Evolutionary conservation across 2,329 filamentous ascomycete species (phyloP).

Genomic region (Penicillium sp.): DNA sequence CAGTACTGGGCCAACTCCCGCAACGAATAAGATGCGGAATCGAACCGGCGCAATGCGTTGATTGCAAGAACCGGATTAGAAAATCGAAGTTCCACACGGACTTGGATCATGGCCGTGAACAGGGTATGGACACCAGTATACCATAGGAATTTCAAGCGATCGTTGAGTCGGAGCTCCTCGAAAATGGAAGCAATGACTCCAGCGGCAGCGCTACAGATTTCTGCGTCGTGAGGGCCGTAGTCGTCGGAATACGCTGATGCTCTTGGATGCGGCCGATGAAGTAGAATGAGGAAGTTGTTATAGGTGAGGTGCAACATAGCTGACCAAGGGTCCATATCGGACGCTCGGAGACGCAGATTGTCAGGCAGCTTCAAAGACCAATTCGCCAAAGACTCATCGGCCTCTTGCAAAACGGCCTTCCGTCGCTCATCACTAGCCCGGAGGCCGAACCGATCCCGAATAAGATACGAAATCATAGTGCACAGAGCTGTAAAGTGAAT

Average conservation of each 20-base stretch:
- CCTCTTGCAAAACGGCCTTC: slow-evolving; percentile 43
- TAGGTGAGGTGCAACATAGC: slow-evolving; percentile 47
- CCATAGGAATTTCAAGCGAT: slow-evolving; percentile 45
- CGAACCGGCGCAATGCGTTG: slow-evolving; percentile 46
- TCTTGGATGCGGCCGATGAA: slow-evolving; percentile 46
- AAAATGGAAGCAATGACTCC: slow-evolving; percentile 48
- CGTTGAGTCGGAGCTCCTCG: slow-evolving; percentile 44
- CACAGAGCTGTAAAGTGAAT: slow-evolving; percentile 53
- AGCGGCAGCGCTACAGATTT: slow-evolving; percentile 47
- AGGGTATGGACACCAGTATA: slow-evolving; percentile 46
- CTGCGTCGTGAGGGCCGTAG: slow-evolving; percentile 47
- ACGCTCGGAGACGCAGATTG: slow-evolving; percentile 40
- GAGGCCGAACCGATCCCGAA: slow-evolving; percentile 44
- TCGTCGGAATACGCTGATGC: slow-evolving; percentile 45
- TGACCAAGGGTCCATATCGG: slow-evolving; percentile 46
- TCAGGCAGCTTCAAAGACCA: slow-evolving; percentile 46
- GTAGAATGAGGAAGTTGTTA: slow-evolving; percentile 48
- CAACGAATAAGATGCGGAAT: slow-evolving; percentile 43
- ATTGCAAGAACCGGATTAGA: slow-evolving; percentile 48
- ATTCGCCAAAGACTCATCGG: slow-evolving; percentile 43
- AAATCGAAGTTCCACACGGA: slow-evolving; percentile 47
- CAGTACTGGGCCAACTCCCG: slow-evolving; percentile 45
- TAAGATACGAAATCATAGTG: slow-evolving; percentile 50
- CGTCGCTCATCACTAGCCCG: slow-evolving; percentile 41
- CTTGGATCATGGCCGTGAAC: slow-evolving; percentile 50